A percentile compares a stretch with the other conserved stretches of the same genome.
phyloP scores from a whole-genome alignment of 176 grass and related monocot species.

The Musa acuminata region DNA sequence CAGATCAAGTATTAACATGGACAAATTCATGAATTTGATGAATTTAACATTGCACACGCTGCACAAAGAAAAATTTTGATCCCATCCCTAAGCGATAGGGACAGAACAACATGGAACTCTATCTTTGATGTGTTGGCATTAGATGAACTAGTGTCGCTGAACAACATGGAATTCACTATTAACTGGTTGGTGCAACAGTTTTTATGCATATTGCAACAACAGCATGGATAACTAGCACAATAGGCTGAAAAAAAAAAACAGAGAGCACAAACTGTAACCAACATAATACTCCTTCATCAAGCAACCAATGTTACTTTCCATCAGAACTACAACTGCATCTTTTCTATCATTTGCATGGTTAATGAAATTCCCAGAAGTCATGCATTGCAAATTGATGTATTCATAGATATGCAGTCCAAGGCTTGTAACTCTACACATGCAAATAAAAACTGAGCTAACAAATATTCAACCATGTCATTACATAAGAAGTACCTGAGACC shows the following conservation, averaged over 20 bases:
- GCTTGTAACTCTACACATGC: background rate
- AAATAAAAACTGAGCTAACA: background rate
- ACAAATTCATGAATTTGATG: background rate
- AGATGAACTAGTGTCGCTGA: background rate
- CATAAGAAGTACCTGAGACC: constrained; percentile 62
- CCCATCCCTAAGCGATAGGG: background rate
- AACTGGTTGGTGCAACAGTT: background rate
- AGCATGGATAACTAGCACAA: background rate
- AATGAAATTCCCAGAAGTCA: background rate
- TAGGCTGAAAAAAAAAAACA: background rate
- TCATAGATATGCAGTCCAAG: background rate
- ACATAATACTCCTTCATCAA: background rate
- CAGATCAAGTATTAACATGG: background rate
- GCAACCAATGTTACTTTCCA: background rate
- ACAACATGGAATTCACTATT: background rate
- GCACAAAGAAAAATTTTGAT: background rate
- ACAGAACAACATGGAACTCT: background rate
- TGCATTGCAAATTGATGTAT: background rate
- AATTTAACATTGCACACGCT: background rate
- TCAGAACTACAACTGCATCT: background rate
- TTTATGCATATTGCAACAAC: background rate
- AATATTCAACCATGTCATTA: background rate
- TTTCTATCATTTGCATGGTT: background rate
- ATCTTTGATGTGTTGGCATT: background rate
- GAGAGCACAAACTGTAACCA: background rate